Conservation (phyloP, 1,139 yeast species). For the Yamadazyma mexicana region DNA sequence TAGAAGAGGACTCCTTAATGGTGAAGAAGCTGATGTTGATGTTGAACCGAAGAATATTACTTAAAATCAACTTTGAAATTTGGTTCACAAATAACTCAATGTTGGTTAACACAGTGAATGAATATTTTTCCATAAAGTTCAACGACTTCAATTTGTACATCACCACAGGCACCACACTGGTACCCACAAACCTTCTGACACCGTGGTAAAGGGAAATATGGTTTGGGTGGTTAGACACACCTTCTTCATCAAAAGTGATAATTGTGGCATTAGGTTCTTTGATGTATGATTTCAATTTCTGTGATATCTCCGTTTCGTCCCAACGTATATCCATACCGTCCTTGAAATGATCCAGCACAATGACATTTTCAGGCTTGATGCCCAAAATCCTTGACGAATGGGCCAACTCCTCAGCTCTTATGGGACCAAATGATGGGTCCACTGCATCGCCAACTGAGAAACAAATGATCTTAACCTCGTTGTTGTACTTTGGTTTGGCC, state of each 20-base stretch:
- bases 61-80: slow-evolving; percentile 30
- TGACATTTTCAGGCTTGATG: slow-evolving; percentile 40
- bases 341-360: slow-evolving; percentile 50
- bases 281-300: not conserved
- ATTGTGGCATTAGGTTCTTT: not conserved
- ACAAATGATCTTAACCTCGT: slow-evolving; percentile 62
- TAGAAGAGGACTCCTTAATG: slow-evolving; percentile 22
- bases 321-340: slow-evolving; percentile 79
- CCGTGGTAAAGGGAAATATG: slow-evolving; percentile 72
- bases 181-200: slow-evolving; percentile 32
- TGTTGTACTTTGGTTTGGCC: slow-evolving; percentile 46
- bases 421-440: slow-evolving; percentile 67
- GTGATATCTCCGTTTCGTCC: slow-evolving; percentile 40
- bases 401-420: slow-evolving; percentile 59
- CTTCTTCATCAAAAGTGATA: slow-evolving; percentile 78
- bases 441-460: slow-evolving; percentile 70
- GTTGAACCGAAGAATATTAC: slow-evolving; percentile 35
- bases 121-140: slow-evolving; percentile 51
- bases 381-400: slow-evolving; percentile 62
- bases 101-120: slow-evolving; percentile 49
- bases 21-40: slow-evolving; percentile 44
- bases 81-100: slow-evolving; percentile 41
- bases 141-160: slow-evolving; percentile 47
- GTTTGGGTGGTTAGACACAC: slow-evolving; percentile 85
- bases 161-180: slow-evolving; percentile 17